Base-by-base conservation (phyloP, 2,329 filamentous ascomycete species). In the Xylogone sp. region DNA sequence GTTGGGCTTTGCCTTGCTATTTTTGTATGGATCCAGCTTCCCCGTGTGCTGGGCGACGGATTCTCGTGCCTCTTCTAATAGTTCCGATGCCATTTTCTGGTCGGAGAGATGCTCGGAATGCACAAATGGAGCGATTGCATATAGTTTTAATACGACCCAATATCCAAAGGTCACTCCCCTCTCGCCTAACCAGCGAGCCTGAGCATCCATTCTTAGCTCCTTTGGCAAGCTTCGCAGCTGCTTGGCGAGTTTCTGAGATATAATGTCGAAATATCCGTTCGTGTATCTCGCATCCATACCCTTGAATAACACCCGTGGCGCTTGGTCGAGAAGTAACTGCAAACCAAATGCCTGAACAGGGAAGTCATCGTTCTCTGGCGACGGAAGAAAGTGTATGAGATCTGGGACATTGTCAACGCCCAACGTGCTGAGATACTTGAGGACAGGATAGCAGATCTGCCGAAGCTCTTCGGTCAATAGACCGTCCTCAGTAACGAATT, bases 371-470 rank as follows among this genome's bases (percentile, higher is more conserved):
- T 54, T 53, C 2, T 56, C 43, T 2, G 59, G 57, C 1, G 52
- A 34, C 16, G 60, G 65, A 5, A 68, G 61, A 53, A 56, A 61
- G 8, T 48, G 39, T 19, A 57, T 34, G 44, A 65, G 46, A 49
- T 65, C 61, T 1, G 59, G 60, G 21, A 62, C 52, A n/a, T 54
- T 50, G 46, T 62, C 54, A 2, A 62, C 53, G 3, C 57, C 54
- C n/a, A 61, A 43, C 22, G 57, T 49, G 52, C 57, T 61, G 34
- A 67, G 55, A 42, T 60, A 72, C 89, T 45, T 90, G 89, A 86
- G 87, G n/a, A n/a, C n/a, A n/a, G n/a, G n/a, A n/a, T n/a, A n/a
- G n/a, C n/a, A n/a, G n/a, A n/a, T n/a, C n/a, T n/a, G n/a, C n/a
- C n/a, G n/a, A n/a, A n/a, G n/a, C n/a, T n/a, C n/a, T n/a, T n/a